A percentile compares a stretch with the other conserved stretches of the same genome.
Evolutionary conservation across 1,284 basidiomycete species (phyloP).

Genomic region (Anthracocystis panici-leucophaei): DNA sequence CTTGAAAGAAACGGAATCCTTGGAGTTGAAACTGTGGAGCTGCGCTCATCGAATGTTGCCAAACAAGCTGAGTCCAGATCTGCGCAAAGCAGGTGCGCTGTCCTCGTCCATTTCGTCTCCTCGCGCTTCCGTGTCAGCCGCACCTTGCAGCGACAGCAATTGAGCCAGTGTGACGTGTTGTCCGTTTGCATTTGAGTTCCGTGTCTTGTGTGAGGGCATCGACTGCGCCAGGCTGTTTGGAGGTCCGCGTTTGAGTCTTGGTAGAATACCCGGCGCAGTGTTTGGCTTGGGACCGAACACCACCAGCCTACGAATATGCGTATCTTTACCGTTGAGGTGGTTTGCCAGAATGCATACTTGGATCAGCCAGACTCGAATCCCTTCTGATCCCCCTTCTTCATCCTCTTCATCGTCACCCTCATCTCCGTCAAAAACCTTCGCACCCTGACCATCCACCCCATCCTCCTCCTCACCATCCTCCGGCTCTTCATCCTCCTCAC

Average conservation of each 20-base stretch:
- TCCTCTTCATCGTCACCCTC: constrained; percentile 79
- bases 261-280: background rate
- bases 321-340: constrained; percentile 98
- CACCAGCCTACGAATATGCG: constrained; percentile 89
- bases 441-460: background rate
- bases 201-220: constrained; percentile 1
- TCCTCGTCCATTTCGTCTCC: constrained; percentile 11
- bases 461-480: constrained; percentile 35
- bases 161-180: constrained; percentile 35
- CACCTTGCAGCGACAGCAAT: constrained; percentile 23
- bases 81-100: constrained; percentile 9
- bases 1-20: background rate
- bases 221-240: background rate
- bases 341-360: constrained; percentile 92
- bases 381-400: constrained; percentile 41
- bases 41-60: constrained; percentile 34
- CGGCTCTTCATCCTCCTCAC: constrained; percentile 79
- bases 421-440: background rate
- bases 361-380: constrained; percentile 78
- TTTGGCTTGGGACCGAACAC: constrained; percentile 79
- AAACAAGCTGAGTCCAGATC: constrained; percentile 33
- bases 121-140: background rate
- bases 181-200: background rate
- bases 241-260: constrained; percentile 8
- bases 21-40: background rate